These are phyloP conservation scores for Zygosaccharomyces sapae DNA, from an alignment of 1,139 yeast genomes.

Conservation along the genomic window DNA sequence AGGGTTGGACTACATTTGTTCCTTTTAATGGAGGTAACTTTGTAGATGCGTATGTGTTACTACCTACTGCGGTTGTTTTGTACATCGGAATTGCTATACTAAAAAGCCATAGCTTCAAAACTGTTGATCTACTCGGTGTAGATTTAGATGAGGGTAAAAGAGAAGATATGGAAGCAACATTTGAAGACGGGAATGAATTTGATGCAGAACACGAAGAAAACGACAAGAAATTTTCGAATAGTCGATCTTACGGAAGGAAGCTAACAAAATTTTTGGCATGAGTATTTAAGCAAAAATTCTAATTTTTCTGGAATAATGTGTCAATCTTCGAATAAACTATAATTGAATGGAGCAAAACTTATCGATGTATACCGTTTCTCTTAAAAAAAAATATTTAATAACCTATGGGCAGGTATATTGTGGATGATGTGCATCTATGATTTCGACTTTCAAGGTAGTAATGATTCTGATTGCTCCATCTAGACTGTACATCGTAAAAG, in stretches of 20 bases:
- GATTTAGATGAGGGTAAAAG: conserved; percentile 12
- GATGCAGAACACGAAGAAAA: background rate
- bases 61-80: conserved; percentile 42
- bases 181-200: background rate
- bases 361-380: too few relatives aligned
- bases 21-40: conserved; percentile 60
- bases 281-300: too few relatives aligned
- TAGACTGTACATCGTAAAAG: too few relatives aligned
- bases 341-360: too few relatives aligned
- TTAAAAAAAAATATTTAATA: too few relatives aligned
- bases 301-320: too few relatives aligned
- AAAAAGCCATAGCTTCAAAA: conserved; percentile 8
- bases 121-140: conserved; percentile 9
- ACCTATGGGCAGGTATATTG: too few relatives aligned
- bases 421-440: too few relatives aligned
- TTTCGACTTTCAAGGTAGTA: too few relatives aligned
- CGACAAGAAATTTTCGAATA: background rate
- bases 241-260: background rate
- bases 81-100: conserved; percentile 7
- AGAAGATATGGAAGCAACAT: conserved; percentile 8
- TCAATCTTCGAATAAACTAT: too few relatives aligned
- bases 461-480: too few relatives aligned
- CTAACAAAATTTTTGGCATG: background rate
- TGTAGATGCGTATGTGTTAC: conserved; percentile 61
- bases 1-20: conserved; percentile 63